These are phyloP conservation scores for Tephrocybe sp. DNA, from an alignment of 768 basidiomycete genomes.

Conservation along the genomic window DNA sequence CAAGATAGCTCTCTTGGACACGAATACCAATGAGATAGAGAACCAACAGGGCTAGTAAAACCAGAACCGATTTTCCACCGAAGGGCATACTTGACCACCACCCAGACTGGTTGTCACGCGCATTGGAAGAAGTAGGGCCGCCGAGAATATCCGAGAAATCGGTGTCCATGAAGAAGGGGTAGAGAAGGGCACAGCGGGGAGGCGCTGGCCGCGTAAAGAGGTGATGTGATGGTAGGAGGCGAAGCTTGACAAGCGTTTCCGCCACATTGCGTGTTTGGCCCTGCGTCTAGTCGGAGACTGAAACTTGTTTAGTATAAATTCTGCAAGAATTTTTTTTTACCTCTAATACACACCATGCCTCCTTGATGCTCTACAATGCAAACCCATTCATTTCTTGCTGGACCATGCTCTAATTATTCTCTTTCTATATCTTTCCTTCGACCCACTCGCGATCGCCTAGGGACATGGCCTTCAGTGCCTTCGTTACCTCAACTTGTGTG, in stretches of 20 bases:
- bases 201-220: conserved; percentile 26
- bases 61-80: conserved; percentile 33
- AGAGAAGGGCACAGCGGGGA: conserved; percentile 22
- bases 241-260: conserved; percentile 25
- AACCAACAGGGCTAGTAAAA: conserved; percentile 33
- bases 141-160: conserved; percentile 75
- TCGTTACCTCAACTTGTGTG: conserved; percentile 77
- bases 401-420: conserved; percentile 8
- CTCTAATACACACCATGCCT: not conserved
- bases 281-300: conserved; percentile 25
- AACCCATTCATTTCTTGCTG: not conserved
- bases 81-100: conserved; percentile 37
- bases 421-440: conserved; percentile 15
- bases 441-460: conserved; percentile 74
- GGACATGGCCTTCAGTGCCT: conserved; percentile 69
- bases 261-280: conserved; percentile 32
- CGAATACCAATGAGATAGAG: conserved; percentile 34
- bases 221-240: conserved; percentile 33
- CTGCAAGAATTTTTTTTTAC: not conserved
- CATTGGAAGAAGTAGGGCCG: conserved; percentile 41
- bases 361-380: conserved; percentile 3
- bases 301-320: conserved; percentile 14
- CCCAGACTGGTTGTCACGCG: conserved; percentile 25
- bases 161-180: conserved; percentile 49
- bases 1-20: conserved; percentile 44